Conservation (phyloP, 164 flowering plant genomes). For the Cinnamomum chago region DNA sequence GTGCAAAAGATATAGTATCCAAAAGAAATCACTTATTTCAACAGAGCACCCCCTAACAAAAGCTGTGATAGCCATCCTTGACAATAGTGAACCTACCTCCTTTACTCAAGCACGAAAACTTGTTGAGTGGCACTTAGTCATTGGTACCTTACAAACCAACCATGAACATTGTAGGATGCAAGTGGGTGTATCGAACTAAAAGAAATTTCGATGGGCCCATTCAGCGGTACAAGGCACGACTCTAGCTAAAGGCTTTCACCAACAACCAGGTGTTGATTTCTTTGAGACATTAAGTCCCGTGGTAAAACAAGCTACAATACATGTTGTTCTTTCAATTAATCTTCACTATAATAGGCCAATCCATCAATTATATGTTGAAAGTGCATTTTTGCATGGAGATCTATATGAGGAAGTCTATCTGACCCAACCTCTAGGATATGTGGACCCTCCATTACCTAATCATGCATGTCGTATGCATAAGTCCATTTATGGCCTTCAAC, state of each 20-base stretch:
- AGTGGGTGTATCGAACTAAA: slow-evolving; percentile 2
- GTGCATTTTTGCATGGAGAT: background rate
- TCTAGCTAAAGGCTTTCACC: background rate
- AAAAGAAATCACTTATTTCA: background rate
- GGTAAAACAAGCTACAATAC: background rate
- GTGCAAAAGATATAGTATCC: background rate
- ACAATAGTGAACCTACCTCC: background rate
- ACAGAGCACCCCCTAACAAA: background rate
- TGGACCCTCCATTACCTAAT: no score
- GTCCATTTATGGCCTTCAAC: background rate
- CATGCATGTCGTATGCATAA: background rate
- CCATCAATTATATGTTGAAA: background rate
- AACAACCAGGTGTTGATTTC: background rate
- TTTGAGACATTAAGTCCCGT: background rate
- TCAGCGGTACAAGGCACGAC: background rate
- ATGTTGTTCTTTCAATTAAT: background rate
- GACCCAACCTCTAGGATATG: background rate
- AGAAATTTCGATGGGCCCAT: background rate
- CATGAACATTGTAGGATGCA: slow-evolving; percentile 1
- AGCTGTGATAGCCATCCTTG: background rate
- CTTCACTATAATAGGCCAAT: background rate
- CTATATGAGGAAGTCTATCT: background rate
- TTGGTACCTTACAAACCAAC: background rate
- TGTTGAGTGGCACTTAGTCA: background rate
- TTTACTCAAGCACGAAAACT: background rate